Conservation (phyloP, 2,329 filamentous ascomycete species). For the Apiospora saccharicola region DNA sequence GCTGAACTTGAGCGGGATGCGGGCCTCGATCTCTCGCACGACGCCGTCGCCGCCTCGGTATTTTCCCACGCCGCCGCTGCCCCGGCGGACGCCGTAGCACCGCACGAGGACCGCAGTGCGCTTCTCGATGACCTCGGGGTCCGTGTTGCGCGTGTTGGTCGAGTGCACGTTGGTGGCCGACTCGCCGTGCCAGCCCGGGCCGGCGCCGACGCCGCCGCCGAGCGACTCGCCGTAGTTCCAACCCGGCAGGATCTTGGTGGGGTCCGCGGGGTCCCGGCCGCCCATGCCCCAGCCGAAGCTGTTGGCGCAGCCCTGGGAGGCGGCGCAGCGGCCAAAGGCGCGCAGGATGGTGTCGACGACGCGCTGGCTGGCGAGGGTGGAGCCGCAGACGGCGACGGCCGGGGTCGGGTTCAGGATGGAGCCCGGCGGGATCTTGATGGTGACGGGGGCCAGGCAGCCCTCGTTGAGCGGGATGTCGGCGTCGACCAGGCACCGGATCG, state of each 20-base stretch:
- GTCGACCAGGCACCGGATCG: slow-evolving; percentile 67
- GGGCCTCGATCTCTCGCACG: slow-evolving; percentile 74
- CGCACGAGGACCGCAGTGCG: slow-evolving; percentile 73
- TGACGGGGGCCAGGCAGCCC: slow-evolving; percentile 62
- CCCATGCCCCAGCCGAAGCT: slow-evolving; percentile 65
- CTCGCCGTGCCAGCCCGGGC: slow-evolving; percentile 70
- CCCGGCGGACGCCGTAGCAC: slow-evolving; percentile 65
- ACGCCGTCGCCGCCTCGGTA: slow-evolving; percentile 72
- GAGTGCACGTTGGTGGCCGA: slow-evolving; percentile 75
- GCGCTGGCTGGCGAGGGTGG: slow-evolving; percentile 31
- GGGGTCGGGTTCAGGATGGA: slow-evolving; percentile 42
- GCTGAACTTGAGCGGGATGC: slow-evolving; percentile 72
- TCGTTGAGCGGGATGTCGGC: slow-evolving; percentile 79
- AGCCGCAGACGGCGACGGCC: slow-evolving; percentile 31
- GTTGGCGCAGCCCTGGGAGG: slow-evolving; percentile 44
- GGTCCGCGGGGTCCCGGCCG: slow-evolving; percentile 29
- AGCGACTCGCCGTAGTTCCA: slow-evolving; percentile 83
- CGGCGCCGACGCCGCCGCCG: slow-evolving; percentile 72
- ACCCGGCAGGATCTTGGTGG: slow-evolving; percentile 45
- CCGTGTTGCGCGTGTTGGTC: slow-evolving; percentile 78
- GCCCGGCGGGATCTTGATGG: slow-evolving; percentile 40
- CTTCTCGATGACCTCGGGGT: slow-evolving; percentile 73
- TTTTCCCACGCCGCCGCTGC: slow-evolving; percentile 65
- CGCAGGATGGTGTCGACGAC: slow-evolving; percentile 27
- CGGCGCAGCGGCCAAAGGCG: slow-evolving; percentile 34